Percentiles rank a stretch among this genome's conserved stretches.
Evolutionary conservation across 768 basidiomycete species (phyloP).

Genomic region (Leccinum subtestaceum): DNA sequence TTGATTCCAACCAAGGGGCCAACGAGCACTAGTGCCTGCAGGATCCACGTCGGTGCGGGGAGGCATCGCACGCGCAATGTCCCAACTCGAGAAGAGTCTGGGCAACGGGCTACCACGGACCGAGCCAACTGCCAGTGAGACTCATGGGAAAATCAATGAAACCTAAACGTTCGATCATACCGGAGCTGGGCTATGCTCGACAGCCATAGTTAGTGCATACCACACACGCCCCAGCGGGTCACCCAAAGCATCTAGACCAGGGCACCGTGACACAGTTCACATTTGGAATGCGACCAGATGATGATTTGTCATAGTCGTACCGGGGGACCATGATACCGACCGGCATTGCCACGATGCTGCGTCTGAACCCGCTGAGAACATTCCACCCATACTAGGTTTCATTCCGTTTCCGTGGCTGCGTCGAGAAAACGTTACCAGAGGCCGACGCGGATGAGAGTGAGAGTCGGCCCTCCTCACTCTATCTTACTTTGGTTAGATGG

Average conservation of each 20-base stretch:
- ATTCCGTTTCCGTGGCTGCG: slow-evolving; percentile 20
- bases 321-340: slow-evolving; percentile 2
- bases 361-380: slow-evolving; percentile 11
- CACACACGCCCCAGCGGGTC: slow-evolving; percentile 8
- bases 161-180: slow-evolving; percentile 28
- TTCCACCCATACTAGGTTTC: slow-evolving; percentile 15
- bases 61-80: slow-evolving; percentile 8
- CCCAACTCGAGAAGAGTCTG: slow-evolving; percentile 6
- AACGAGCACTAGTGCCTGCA: slow-evolving; percentile 9
- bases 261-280: background rate
- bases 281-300: slow-evolving; percentile 9
- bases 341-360: slow-evolving; percentile 26
- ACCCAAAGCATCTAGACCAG: slow-evolving; percentile 11
- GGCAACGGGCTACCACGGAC: slow-evolving; percentile 13
- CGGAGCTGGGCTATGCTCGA: slow-evolving; percentile 31
- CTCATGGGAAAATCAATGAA: slow-evolving; percentile 15
- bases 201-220: slow-evolving; percentile 15
- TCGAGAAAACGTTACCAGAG: slow-evolving; percentile 15
- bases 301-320: slow-evolving; percentile 10
- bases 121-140: background rate
- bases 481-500: slow-evolving; percentile 33
- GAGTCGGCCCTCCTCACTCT: slow-evolving; percentile 13
- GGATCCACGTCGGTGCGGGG: slow-evolving; percentile 15
- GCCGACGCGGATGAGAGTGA: slow-evolving; percentile 17
- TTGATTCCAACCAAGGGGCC: background rate